Percentiles rank a stretch among this genome's conserved stretches.
These are phyloP conservation scores for Babesia ovis DNA, from an alignment of 169 alveolate genomes.

Conservation along the genomic window DNA sequence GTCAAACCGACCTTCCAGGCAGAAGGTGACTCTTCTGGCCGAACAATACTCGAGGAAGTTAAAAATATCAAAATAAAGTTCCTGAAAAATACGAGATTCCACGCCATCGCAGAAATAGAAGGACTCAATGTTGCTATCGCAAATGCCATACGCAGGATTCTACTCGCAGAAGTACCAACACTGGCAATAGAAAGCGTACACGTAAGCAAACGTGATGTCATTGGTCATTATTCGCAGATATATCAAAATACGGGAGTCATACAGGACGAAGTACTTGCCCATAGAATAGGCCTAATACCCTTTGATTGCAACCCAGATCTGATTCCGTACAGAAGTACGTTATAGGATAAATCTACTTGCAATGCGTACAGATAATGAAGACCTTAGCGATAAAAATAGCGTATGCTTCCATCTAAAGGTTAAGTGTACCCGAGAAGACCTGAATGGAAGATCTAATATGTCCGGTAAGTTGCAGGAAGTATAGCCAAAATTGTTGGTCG, in stretches of 20 bases:
- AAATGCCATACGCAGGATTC: constrained; percentile 93
- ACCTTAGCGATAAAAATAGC: constrained; percentile 74
- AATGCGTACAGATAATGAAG: constrained; percentile 66
- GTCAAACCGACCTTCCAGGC: constrained; percentile 50
- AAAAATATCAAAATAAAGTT: constrained; percentile 66
- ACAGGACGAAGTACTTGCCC: constrained; percentile 98
- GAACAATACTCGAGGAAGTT: constrained; percentile 46
- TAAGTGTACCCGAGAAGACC: constrained; percentile 15
- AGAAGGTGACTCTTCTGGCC: constrained; percentile 18
- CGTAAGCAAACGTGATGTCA: constrained; percentile 20
- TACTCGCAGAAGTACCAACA: constrained; percentile 95
- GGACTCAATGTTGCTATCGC: constrained; percentile 93
- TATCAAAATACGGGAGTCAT: constrained; percentile 88
- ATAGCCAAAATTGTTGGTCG: no score
- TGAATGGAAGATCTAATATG: constrained; percentile 21
- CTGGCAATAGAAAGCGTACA: constrained; percentile 93
- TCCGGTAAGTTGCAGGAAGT: constrained; percentile 22
- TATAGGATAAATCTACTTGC: not conserved
- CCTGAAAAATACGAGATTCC: constrained; percentile 62
- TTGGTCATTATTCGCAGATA: constrained; percentile 30
- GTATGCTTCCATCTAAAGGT: constrained; percentile 77
- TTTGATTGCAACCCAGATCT: constrained; percentile 91
- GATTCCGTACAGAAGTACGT: constrained; percentile 79
- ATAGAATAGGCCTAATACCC: constrained; percentile 97
- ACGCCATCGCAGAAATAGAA: constrained; percentile 77